phyloP scores from a whole-genome alignment of 2,329 filamentous ascomycete genomes.

The Periglandula ipomoeae region DNA sequence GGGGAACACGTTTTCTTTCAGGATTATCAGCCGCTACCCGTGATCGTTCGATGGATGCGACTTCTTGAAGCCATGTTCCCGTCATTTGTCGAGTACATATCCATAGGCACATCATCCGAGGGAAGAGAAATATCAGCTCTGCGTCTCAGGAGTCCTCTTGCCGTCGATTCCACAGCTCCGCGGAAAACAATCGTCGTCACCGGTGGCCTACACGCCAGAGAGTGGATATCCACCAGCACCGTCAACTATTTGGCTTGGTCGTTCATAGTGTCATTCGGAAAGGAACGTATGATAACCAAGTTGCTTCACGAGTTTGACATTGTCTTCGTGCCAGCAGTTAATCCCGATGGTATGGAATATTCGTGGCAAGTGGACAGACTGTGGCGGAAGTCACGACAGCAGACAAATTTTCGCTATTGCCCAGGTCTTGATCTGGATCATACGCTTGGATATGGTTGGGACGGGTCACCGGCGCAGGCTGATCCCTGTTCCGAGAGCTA shows the following conservation, averaged over 20 bases:
- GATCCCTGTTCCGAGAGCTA: conserved; percentile 92
- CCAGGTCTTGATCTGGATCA: conserved; percentile 84
- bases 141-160: conserved; percentile 55
- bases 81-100: conserved; percentile 62
- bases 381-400: conserved; percentile 90
- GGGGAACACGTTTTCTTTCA: conserved; percentile 78
- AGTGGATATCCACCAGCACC: conserved; percentile 92
- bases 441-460: conserved; percentile 78
- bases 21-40: conserved; percentile 81
- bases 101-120: conserved; percentile 78
- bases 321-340: conserved; percentile 78
- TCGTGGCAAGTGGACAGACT: conserved; percentile 86
- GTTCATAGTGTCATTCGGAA: conserved; percentile 74
- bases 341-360: conserved; percentile 91
- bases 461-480: conserved; percentile 50
- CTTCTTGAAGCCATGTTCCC: conserved; percentile 86
- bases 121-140: conserved; percentile 79
- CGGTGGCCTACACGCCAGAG: conserved; percentile 83
- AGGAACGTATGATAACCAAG: conserved; percentile 60
- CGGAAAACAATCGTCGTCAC: conserved; percentile 74
- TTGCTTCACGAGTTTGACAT: conserved; percentile 80
- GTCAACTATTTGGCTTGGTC: conserved; percentile 87
- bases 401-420: conserved; percentile 74
- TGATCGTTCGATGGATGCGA: conserved; percentile 82
- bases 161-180: conserved; percentile 30